Evolutionary conservation across 345 rosid genomes (phyloP).

Genomic region (Arabidopsis arenosa): DNA sequence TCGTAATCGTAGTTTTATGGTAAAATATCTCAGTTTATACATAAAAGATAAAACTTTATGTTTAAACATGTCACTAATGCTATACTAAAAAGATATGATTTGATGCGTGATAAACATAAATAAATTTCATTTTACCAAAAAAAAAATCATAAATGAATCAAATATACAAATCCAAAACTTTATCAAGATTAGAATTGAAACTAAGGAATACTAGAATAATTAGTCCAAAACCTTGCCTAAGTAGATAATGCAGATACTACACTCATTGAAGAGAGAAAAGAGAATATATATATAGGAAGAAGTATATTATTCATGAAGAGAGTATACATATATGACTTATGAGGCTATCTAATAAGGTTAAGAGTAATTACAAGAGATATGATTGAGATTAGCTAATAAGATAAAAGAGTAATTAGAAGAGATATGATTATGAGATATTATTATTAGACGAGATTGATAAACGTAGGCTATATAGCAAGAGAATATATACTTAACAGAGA

Average conservation of each 20-base stretch:
- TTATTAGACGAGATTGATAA: constrained; percentile 11
- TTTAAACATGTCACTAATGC: background rate
- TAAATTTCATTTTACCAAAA: background rate
- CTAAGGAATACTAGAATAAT: background rate
- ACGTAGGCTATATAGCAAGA: constrained; percentile 5
- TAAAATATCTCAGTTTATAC: background rate
- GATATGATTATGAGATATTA: constrained; percentile 1
- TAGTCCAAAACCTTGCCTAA: constrained; percentile 3
- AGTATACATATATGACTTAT: background rate
- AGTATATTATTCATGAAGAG: background rate
- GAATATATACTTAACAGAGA: constrained; percentile 48
- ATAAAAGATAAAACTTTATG: background rate
- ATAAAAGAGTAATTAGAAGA: constrained; percentile 10
- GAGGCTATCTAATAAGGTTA: constrained; percentile 1
- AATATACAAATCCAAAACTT: no score
- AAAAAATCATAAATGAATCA: no score
- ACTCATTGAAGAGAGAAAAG: background rate
- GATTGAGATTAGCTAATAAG: constrained; percentile 15
- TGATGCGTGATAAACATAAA: background rate
- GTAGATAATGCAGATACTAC: background rate
- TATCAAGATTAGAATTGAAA: no score
- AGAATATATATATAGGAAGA: background rate
- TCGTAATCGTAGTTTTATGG: background rate
- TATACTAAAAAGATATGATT: background rate
- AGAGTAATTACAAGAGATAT: constrained; percentile 19